phyloP scores from a whole-genome alignment of 257 asterid species.

The Avicennia marina region DNA sequence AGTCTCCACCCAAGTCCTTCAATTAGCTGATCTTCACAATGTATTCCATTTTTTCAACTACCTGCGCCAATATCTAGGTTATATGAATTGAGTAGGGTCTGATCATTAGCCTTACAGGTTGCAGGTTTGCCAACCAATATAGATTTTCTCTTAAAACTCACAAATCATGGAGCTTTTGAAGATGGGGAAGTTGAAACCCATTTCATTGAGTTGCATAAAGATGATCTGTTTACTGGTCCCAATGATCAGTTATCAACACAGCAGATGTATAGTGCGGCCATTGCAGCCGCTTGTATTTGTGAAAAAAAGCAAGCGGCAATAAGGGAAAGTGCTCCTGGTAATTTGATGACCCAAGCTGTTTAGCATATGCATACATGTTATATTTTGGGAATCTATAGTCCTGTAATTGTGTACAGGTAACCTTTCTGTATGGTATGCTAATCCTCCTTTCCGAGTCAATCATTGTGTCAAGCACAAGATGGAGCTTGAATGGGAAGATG shows the following conservation, averaged over 20 bases:
- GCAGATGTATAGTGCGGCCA: conserved; percentile 52
- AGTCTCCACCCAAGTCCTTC: conserved; percentile 1
- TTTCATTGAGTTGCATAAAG: conserved; percentile 80
- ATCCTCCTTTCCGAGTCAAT: conserved; percentile 86
- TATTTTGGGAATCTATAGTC: conserved; percentile 12
- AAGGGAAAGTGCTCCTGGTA: conserved; percentile 55
- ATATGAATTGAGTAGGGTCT: conserved; percentile 19
- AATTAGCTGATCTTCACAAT: neutral
- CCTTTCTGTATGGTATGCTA: conserved; percentile 67
- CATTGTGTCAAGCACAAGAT: conserved; percentile 46
- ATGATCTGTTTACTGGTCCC: conserved; percentile 59
- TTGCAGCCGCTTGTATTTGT: conserved; percentile 80
- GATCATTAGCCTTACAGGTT: conserved; percentile 46
- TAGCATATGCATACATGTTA: conserved; percentile 4
- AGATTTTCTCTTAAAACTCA: conserved; percentile 79
- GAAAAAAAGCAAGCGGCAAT: conserved; percentile 44
- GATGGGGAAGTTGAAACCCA: conserved; percentile 92
- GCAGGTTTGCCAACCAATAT: conserved; percentile 98
- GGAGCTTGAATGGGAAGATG: conserved; percentile 82
- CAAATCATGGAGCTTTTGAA: conserved; percentile 67
- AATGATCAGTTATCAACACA: conserved; percentile 35
- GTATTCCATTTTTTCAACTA: conserved; percentile 6
- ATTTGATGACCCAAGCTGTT: conserved; percentile 14
- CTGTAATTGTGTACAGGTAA: conserved; percentile 42
- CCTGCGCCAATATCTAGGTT: conserved; percentile 11